Evolutionary conservation across 108 stramenopile species (phyloP).

Genomic region (Pseudonitzschia multiseries): DNA sequence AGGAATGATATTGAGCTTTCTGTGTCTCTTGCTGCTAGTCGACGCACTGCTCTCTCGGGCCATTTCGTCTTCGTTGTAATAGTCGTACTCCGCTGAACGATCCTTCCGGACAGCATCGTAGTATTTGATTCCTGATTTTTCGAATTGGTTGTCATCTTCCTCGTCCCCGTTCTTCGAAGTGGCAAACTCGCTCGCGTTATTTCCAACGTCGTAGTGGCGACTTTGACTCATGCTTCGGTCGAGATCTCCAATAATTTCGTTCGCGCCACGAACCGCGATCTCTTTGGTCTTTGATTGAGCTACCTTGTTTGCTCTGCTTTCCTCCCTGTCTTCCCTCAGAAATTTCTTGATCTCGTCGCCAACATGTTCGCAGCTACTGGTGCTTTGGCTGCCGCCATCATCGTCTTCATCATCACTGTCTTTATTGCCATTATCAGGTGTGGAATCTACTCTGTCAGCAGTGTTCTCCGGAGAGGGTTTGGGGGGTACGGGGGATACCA

Average conservation of each 20-base stretch:
- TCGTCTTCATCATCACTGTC: neutral
- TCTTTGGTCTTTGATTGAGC: neutral
- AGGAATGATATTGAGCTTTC: neutral
- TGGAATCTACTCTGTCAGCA: neutral
- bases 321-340: neutral
- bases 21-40: neutral
- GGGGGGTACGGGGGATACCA: no score
- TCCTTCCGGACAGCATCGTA: constrained; percentile 62
- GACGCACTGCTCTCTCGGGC: neutral
- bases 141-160: constrained; percentile 39
- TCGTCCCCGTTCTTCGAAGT: constrained; percentile 11
- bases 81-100: constrained; percentile 11
- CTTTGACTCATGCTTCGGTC: neutral
- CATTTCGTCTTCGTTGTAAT: constrained; percentile 12
- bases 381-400: neutral
- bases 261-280: neutral
- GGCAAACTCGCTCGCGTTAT: neutral
- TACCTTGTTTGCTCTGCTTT: neutral
- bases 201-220: neutral
- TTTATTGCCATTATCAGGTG: neutral
- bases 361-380: constrained; percentile 10
- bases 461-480: neutral
- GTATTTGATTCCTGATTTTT: constrained; percentile 56
- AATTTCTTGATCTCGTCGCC: constrained; percentile 2
- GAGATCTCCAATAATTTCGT: neutral